phyloP scores from a whole-genome alignment of 176 grass and related monocot species.

The Poa pratensis region DNA sequence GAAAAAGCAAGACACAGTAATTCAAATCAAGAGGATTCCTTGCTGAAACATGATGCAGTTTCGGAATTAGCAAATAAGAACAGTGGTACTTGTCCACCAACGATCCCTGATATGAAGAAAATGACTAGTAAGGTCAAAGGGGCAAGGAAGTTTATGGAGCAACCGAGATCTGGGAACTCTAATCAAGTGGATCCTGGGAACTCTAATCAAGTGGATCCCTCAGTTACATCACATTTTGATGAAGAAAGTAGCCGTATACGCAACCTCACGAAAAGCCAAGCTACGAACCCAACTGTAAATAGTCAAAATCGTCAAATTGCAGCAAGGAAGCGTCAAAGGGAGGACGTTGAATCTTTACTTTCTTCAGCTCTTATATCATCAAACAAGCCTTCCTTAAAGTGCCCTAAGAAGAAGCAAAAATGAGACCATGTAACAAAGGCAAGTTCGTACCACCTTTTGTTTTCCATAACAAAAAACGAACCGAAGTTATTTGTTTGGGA shows the following conservation, averaged over 20 bases:
- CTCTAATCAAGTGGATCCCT: slow-evolving; percentile 46
- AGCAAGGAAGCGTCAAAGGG: slow-evolving; percentile 74
- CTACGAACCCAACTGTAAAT: slow-evolving; percentile 6
- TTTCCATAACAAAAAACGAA: slow-evolving; percentile 1
- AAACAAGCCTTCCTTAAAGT: slow-evolving; percentile 61
- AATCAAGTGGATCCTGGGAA: slow-evolving; percentile 45
- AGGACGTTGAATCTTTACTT: slow-evolving; percentile 73
- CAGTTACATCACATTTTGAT: slow-evolving; percentile 35
- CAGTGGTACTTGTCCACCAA: slow-evolving; percentile 32
- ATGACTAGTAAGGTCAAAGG: slow-evolving; percentile 42
- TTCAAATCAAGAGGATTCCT: slow-evolving; percentile 45
- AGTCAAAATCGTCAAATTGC: slow-evolving; percentile 59
- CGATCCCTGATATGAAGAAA: slow-evolving; percentile 49
- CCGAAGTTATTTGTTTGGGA: background rate
- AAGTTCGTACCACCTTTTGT: slow-evolving; percentile 41
- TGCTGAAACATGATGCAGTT: slow-evolving; percentile 11
- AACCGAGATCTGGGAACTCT: slow-evolving; percentile 43
- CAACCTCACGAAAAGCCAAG: slow-evolving; percentile 47
- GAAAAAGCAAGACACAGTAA: slow-evolving; percentile 45
- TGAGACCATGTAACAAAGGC: slow-evolving; percentile 45
- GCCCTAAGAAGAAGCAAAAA: slow-evolving; percentile 47
- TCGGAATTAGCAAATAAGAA: slow-evolving; percentile 24
- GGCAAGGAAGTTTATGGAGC: slow-evolving; percentile 55
- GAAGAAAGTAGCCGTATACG: slow-evolving; percentile 39
- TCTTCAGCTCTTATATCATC: slow-evolving; percentile 77